A percentile compares a stretch with the other conserved stretches of the same genome.
phyloP scores from a whole-genome alignment of 2,329 filamentous ascomycete genomes.

The Setomelanomma holmii region DNA sequence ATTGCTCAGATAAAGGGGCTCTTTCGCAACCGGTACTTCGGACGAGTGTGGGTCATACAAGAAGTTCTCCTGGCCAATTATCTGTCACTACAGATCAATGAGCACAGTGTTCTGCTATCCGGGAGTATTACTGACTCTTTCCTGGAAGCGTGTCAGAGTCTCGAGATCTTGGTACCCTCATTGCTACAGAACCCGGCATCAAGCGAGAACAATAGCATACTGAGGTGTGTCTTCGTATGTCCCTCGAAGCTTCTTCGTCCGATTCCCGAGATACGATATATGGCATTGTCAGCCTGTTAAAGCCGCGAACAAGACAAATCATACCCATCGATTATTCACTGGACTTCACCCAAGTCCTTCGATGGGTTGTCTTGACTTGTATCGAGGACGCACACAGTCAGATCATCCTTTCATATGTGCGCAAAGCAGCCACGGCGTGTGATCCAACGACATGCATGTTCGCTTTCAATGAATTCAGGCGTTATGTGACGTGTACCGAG shows the following conservation, averaged over 20 bases:
- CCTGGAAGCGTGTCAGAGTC: not conserved
- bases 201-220: not conserved
- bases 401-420: not conserved
- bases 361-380: not conserved
- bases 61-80: constrained; percentile 17
- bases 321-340: constrained; percentile 10
- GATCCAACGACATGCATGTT: not conserved
- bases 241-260: not conserved
- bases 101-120: not conserved
- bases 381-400: not conserved
- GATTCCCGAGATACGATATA: constrained; percentile 10
- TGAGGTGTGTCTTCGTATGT: not conserved
- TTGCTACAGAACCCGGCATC: not conserved
- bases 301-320: not conserved
- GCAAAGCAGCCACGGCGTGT: not conserved
- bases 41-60: constrained; percentile 24
- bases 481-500: too few species aligned
- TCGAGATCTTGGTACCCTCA: not conserved
- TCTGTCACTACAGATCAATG: constrained; percentile 7
- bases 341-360: not conserved
- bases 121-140: not conserved
- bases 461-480: not conserved
- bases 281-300: constrained; percentile 9
- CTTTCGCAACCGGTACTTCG: constrained; percentile 14
- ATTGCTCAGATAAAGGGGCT: not conserved